Percentiles rank a stretch among this genome's conserved stretches.
phyloP scores from a whole-genome alignment of 805 yeast species.

The Metschnikowia koreensis region DNA sequence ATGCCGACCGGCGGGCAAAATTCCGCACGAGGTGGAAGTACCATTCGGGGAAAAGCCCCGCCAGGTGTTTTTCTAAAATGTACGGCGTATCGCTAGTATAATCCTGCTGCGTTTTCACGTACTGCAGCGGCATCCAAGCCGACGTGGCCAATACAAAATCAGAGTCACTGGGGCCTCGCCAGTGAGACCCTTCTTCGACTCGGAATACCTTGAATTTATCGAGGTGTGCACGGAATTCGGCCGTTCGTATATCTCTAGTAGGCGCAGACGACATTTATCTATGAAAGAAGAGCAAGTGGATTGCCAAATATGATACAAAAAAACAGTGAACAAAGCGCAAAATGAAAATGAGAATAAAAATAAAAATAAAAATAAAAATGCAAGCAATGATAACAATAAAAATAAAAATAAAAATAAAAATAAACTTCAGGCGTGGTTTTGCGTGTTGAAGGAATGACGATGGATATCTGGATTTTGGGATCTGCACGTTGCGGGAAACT shows the following conservation, averaged over 20 bases:
- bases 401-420: too few species aligned
- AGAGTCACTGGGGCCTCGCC: background rate
- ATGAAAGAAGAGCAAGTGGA: too few species aligned
- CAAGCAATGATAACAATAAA: too few species aligned
- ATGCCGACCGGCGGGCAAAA: constrained; percentile 1
- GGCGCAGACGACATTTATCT: background rate
- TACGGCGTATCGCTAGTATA: constrained; percentile 1
- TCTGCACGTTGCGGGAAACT: too few species aligned
- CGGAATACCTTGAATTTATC: constrained; percentile 3
- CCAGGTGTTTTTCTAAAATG: background rate
- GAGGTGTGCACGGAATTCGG: constrained; percentile 1
- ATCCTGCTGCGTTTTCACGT: background rate
- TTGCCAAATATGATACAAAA: background rate
- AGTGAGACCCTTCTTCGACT: constrained; percentile 4
- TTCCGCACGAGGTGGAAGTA: constrained; percentile 4
- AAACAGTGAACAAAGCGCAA: too few species aligned
- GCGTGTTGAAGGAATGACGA: too few species aligned
- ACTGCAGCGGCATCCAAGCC: constrained; percentile 2
- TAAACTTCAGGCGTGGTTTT: too few species aligned
- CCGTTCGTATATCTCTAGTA: background rate
- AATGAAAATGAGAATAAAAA: too few species aligned
- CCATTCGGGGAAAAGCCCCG: constrained; percentile 8
- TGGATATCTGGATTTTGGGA: too few species aligned
- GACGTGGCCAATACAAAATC: background rate
- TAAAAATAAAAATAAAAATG: too few species aligned